Evolutionary conservation across 2,329 filamentous ascomycete genomes (phyloP).

Genomic region (Aspergillus sergii): DNA sequence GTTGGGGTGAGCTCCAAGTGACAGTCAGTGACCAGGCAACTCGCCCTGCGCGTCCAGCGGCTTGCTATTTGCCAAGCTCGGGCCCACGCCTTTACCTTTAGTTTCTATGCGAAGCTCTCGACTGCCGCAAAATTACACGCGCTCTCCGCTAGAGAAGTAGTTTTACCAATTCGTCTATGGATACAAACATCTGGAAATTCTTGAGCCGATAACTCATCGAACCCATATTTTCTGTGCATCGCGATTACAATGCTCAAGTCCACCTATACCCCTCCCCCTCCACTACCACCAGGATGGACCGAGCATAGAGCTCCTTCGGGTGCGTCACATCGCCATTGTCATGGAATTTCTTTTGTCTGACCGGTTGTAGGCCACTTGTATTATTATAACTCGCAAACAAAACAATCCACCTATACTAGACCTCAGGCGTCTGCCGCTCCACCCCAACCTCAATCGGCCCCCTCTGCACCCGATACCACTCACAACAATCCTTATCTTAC

Average conservation of each 20-base stretch:
- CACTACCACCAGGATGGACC: conserved; percentile 82
- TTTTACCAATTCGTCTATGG: neutral
- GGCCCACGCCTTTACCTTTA: conserved; percentile 29
- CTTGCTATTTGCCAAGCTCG: conserved; percentile 40
- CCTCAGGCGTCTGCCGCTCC: conserved; percentile 52
- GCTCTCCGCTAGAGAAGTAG: conserved; percentile 4
- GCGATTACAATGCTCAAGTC: conserved; percentile 67
- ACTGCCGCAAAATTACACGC: conserved; percentile 17
- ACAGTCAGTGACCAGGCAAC: conserved; percentile 35
- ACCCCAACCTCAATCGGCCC: conserved; percentile 31
- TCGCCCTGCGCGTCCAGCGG: conserved; percentile 40
- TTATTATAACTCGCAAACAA: conserved; percentile 81
- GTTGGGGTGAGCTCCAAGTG: conserved; percentile 35
- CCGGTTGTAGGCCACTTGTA: conserved; percentile 69
- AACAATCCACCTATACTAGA: conserved; percentile 83
- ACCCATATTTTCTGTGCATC: neutral
- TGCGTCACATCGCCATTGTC: conserved; percentile 35
- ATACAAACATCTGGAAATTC: neutral
- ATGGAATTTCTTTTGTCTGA: conserved; percentile 22
- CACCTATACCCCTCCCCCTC: conserved; percentile 69
- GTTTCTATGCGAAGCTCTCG: conserved; percentile 20
- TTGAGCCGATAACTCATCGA: neutral
- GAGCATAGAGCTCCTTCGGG: conserved; percentile 85
- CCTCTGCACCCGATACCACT: conserved; percentile 46
- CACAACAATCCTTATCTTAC: conserved; percentile 33